A percentile compares a stretch with the other conserved stretches of the same genome.
Conservation (phyloP, 768 basidiomycete genomes). For the Lentinula sp. region DNA sequence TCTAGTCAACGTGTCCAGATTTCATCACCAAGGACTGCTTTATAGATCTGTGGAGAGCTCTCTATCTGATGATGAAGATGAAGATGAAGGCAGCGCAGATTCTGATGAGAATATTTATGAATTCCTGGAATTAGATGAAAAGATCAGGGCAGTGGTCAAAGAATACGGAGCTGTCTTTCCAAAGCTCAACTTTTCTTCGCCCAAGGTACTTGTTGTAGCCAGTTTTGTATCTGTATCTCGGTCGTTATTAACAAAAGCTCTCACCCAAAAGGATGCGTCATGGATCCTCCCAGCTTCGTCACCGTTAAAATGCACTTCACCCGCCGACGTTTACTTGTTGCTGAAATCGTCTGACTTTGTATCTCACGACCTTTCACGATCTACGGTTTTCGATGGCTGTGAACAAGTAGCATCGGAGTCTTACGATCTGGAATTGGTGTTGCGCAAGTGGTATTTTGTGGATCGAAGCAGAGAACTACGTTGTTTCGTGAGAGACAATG, state of each 20-base stretch:
- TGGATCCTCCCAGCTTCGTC: conserved; percentile 85
- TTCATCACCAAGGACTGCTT: background rate
- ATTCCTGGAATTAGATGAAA: conserved; percentile 78
- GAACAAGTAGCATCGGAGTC: conserved; percentile 10
- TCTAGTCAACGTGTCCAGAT: conserved; percentile 6
- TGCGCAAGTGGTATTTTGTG: conserved; percentile 87
- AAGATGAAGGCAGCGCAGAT: conserved; percentile 30
- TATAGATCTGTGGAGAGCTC: conserved; percentile 46
- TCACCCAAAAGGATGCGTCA: conserved; percentile 66
- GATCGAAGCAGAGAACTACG: conserved; percentile 81
- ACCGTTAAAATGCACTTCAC: conserved; percentile 81
- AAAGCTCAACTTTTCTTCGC: conserved; percentile 95
- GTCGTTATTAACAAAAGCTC: background rate
- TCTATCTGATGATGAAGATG: conserved; percentile 53
- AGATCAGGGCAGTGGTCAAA: conserved; percentile 59
- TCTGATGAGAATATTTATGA: conserved; percentile 39
- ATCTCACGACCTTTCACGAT: conserved; percentile 63
- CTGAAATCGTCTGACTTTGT: conserved; percentile 93
- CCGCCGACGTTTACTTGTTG: conserved; percentile 86
- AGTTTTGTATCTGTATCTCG: background rate
- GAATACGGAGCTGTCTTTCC: conserved; percentile 85
- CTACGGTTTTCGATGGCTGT: conserved; percentile 66
- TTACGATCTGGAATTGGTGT: conserved; percentile 76
- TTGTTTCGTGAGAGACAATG: conserved; percentile 78
- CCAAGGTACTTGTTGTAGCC: conserved; percentile 46